Base-by-base conservation (phyloP, 2,329 filamentous ascomycete species). In the Fusarium pseudocircinatum region DNA sequence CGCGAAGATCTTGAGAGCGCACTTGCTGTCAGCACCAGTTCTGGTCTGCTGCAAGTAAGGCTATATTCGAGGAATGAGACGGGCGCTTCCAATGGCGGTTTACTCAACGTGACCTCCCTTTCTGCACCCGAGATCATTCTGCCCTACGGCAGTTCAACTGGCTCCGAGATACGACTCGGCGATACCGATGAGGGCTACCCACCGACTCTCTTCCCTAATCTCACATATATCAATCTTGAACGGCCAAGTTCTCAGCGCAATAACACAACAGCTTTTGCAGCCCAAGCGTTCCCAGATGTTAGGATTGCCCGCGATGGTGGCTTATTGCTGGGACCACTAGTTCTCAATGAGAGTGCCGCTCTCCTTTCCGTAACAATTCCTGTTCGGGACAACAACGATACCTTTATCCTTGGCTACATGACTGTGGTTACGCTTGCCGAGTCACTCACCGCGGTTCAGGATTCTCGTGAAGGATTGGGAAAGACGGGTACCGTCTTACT, bases 281-380 rank as follows among this genome's bases (percentile, higher is more conserved):
- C 88, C 47, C 83, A 82, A 62, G 86, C 85, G 30, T 90, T 88
- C 65, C 83, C 84, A 3, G 85, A 81, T 32, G 84, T 89, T 63
- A 82, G 81, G n/a, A 84, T 90, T 40, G 86, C 84, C 69, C 83
- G 82, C 58, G 84, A 84, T 58, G 84, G 81, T 53, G 90, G 90
- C 2, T 84, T 97, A n/a, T 83, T 97, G 4, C 86, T 96, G 0
- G 95, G 95, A 0, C 95, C 95, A 0, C 85, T 94, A 64, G 85
- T 89, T 30, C 82, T 96, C 71, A 96, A 97, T 79, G 84, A 88
- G 49, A 89, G 90, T 0, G 93, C 92, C 72, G 93, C 93, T 28
- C 84, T 98, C 16, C 80, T 97, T 18, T 97, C 95, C 6, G 85
- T 97, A 66, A 97, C 95, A 0, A 83, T 96, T 22, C 94, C 95